Base-by-base conservation (phyloP, 2,329 filamentous ascomycete genomes). In the Monascus ruber region DNA sequence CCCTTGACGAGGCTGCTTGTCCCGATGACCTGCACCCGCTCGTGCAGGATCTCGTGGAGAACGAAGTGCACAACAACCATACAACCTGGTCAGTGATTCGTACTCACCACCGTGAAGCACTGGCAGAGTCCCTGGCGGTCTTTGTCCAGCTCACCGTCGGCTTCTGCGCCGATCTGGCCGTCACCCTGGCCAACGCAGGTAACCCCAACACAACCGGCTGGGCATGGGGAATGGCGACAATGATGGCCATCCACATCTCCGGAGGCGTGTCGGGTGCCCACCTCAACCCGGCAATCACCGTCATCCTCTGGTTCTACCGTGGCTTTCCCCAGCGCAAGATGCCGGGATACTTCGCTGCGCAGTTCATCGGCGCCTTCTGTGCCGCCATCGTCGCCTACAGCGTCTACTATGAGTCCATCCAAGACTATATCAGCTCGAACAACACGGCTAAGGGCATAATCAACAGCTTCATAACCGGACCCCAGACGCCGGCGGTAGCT, bases 141-240 rank as follows among this genome's bases (percentile, higher is more conserved):
- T 55, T 54, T 35, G 49, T 55, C 3, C 48, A 58, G 42, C 56
- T 64, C 38, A 65, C 61, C 5, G 61, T 75, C 24, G 73, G 72
- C 5, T 68, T 76, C 42, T 68, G 63, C 36, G 65, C 66, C 8
- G 68, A 74, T 40, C 56, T 74, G 1, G 63, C 64, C 1, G 64
- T 71, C 26, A 66, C 66, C 8, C 28, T 58, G 9, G 54, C 55
- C 24, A 43, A 52, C 11, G 51, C 58, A 1, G 64, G 63, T 1
- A 71, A 68, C 27, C 65, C 66, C 4, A 62, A 65, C 43, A 65
- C 66, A 6, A 62, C 64, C 3, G 51, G 55, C 25, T 68, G 60
- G 62, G 63, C 66, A 4, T 77, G 73, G 73, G 74, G 73, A 1
- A 59, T 76, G 9, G 72, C 69, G 1, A 66, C 67, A 24, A 77